These are phyloP conservation scores for Alternaria dauci DNA, from an alignment of 2,329 filamentous ascomycete genomes.

Conservation along the genomic window DNA sequence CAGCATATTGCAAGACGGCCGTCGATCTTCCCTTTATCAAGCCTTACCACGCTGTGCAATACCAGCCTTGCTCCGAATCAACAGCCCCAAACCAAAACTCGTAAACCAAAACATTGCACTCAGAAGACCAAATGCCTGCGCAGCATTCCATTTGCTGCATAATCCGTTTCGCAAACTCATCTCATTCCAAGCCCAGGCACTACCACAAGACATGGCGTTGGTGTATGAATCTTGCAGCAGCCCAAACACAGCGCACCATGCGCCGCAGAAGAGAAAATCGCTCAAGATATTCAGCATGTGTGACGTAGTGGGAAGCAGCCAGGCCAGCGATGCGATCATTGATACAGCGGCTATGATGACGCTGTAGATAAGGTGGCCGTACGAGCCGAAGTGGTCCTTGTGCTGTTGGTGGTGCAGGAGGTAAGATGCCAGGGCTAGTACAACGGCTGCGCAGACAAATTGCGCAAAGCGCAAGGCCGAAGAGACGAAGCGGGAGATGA, in stretches of 20 bases:
- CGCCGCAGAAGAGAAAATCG: conserved; percentile 72
- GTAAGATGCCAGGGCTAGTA: conserved; percentile 32
- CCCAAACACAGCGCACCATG: conserved; percentile 65
- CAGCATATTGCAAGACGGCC: not conserved
- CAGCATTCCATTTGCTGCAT: conserved; percentile 75
- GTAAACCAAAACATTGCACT: conserved; percentile 75
- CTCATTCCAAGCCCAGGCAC: conserved; percentile 60
- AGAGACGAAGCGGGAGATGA: conserved; percentile 58
- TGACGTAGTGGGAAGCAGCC: conserved; percentile 73
- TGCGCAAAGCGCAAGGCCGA: conserved; percentile 67
- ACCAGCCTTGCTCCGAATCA: conserved; percentile 1
- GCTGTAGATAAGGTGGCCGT: conserved; percentile 76
- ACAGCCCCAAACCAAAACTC: conserved; percentile 51
- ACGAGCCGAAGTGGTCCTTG: conserved; percentile 60
- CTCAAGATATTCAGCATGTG: conserved; percentile 74
- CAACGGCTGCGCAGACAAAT: conserved; percentile 72
- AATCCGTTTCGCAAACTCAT: conserved; percentile 53
- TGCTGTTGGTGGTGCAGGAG: conserved; percentile 29
- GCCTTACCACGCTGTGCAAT: not conserved
- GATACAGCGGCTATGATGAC: conserved; percentile 73
- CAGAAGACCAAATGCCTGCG: conserved; percentile 75
- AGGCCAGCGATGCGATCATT: conserved; percentile 72
- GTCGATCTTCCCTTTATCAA: not conserved
- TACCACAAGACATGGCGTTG: conserved; percentile 30
- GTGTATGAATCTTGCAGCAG: conserved; percentile 52